Evolutionary conservation across 352 stramenopile species (phyloP), one percentile per base, ranked within the genome.

Genomic region (Globisporangium spiculum): DNA sequence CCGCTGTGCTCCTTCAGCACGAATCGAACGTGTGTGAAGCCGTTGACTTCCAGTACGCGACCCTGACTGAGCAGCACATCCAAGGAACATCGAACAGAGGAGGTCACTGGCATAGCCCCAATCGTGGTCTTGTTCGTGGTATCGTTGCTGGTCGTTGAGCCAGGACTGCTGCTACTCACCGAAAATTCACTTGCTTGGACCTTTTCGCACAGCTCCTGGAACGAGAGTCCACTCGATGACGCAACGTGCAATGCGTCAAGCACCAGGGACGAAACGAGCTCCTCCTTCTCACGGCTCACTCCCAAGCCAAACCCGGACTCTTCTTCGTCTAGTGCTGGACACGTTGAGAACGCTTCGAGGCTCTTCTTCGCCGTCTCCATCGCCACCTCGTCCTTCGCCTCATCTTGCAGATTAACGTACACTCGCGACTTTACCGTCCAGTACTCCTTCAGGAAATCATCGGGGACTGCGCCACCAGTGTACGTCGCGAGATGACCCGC

Each of bases 391-490:
- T 78, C 57, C 67, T 72, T 54, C 5, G 20, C 59, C 7, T 69
- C 71, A n/a, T 72, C 60, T 26, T 55, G 22, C 22, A 75, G 2
- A 32, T 4, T 67, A 56, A 71, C 86, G 82, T 41, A 60, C 34
- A 57, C 67, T 20, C 83, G 69, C 2, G 76, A 83, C 52, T 84
- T 94, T 1, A 94, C 82, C 10, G 61, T 65, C 86, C 86, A 94
- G 60, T 87, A 91, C 18, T 91, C 83, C 20, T 84, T 83, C 34
- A 93, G 60, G 60, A 94, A 93, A 54, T 91, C 82, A 34, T 94
- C 84, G 1, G 83, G 81, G 5, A 72, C 65, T 3, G 80, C 74
- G 0, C 83, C 84, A 63, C 69, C 71, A 36, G 75, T 91, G 26
- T 72, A 68, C 4, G 72, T 76, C 5, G 80, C 81, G 8, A 94